Evolutionary conservation across 257 asterid genomes (phyloP).

Genomic region (Vinca minor): DNA sequence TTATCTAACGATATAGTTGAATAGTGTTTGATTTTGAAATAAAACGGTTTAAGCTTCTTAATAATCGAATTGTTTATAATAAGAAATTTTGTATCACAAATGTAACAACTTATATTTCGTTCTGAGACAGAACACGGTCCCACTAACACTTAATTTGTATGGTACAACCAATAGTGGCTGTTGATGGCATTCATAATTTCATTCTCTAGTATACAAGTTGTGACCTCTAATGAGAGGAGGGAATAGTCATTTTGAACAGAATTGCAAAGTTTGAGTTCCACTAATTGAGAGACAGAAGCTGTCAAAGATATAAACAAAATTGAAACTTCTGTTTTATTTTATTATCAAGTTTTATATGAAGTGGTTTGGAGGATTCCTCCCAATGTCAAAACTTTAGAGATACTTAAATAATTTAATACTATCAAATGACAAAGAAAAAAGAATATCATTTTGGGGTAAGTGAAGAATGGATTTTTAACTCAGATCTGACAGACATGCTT

Average conservation of each 20-base stretch:
- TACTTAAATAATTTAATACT: conserved; percentile 11
- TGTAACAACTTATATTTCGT: too few species aligned
- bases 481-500: conserved; percentile 66
- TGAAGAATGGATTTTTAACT: conserved; percentile 32
- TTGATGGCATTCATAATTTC: not conserved
- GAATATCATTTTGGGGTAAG: conserved; percentile 33
- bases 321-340: conserved; percentile 80
- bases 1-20: too few species aligned
- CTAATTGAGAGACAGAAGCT: conserved; percentile 2
- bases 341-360: conserved; percentile 30
- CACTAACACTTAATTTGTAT: not conserved
- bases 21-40: too few species aligned
- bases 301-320: not conserved
- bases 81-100: too few species aligned
- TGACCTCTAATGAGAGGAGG: not conserved
- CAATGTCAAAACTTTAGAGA: conserved; percentile 38
- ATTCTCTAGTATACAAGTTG: not conserved
- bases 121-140: too few species aligned
- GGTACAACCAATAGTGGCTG: not conserved
- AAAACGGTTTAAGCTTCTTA: too few species aligned
- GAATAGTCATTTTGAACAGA: conserved; percentile 21
- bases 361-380: conserved; percentile 24
- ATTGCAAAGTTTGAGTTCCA: not conserved
- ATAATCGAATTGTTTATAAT: too few species aligned
- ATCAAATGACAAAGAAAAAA: not conserved